Conservation (phyloP, 495 filamentous ascomycete species). For the Talaromyces borbonicus region DNA sequence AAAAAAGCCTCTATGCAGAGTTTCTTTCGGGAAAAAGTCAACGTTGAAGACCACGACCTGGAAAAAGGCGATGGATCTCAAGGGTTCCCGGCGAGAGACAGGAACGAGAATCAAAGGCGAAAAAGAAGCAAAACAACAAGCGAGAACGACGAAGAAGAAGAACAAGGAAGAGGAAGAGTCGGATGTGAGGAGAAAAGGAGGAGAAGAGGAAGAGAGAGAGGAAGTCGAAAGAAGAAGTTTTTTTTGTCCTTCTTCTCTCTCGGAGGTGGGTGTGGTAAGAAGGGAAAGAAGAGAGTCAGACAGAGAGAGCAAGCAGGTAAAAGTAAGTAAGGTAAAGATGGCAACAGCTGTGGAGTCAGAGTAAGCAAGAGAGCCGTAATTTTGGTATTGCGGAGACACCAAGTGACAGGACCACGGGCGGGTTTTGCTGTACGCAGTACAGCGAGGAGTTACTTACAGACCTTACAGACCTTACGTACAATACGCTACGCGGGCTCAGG, state of each 20-base stretch:
- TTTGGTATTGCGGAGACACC: conserved; percentile 4
- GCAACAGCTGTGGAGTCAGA: not conserved
- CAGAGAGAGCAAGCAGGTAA: conserved; percentile 17
- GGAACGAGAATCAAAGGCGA: conserved; percentile 49
- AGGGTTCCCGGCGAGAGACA: conserved; percentile 29
- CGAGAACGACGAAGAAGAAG: conserved; percentile 38
- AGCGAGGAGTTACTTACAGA: too few species aligned
- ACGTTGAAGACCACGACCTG: conserved; percentile 22
- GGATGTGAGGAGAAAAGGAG: conserved; percentile 38
- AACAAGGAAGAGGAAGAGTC: conserved; percentile 47
- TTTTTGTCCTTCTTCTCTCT: conserved; percentile 40
- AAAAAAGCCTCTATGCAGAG: not conserved
- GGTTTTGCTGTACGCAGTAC: too few species aligned
- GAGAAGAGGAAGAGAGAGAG: conserved; percentile 22
- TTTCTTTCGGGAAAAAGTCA: conserved; percentile 13
- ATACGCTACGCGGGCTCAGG: too few species aligned
- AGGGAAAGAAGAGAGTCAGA: conserved; percentile 31
- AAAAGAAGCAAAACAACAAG: conserved; percentile 38
- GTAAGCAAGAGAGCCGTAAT: not conserved
- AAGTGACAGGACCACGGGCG: too few species aligned
- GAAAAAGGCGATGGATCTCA: conserved; percentile 6
- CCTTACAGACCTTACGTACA: too few species aligned
- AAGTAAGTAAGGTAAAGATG: conserved; percentile 19
- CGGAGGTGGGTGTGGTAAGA: conserved; percentile 39
- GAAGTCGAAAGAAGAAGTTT: conserved; percentile 17